Percentiles rank a stretch among this genome's conserved stretches.
Evolutionary conservation across 768 basidiomycete species (phyloP).

Genomic region (Kwoniella pini): DNA sequence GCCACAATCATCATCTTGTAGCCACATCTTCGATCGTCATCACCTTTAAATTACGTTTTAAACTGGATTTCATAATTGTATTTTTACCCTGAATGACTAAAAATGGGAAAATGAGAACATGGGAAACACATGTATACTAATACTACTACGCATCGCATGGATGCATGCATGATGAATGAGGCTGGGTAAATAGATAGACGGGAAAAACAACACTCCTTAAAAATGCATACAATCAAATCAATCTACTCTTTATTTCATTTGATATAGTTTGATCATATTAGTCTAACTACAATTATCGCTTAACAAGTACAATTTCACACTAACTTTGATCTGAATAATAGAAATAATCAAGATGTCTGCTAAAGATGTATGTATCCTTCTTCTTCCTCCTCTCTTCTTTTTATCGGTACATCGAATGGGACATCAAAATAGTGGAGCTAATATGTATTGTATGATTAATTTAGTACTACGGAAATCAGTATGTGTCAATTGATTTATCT

Average conservation of each 20-base stretch:
- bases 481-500: neutral
- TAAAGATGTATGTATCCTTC: slow-evolving; percentile 26
- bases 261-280: too few species aligned
- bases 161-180: neutral
- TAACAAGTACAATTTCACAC: neutral
- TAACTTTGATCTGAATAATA: neutral
- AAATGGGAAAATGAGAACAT: neutral
- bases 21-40: slow-evolving; percentile 3
- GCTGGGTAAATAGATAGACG: neutral
- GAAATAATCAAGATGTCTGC: slow-evolving; percentile 31
- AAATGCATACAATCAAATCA: neutral
- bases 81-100: neutral
- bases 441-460: neutral
- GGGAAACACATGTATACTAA: neutral
- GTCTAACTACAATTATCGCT: too few species aligned
- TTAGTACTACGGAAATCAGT: slow-evolving; percentile 49
- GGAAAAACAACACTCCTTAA: neutral
- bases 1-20: neutral
- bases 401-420: slow-evolving; percentile 16
- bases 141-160: neutral
- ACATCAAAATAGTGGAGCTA: too few species aligned
- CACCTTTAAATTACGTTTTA: neutral
- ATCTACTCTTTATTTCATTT: too few species aligned
- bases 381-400: too few species aligned
- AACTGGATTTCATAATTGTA: neutral